phyloP scores from a whole-genome alignment of 805 yeast species.

The Naumovozyma castellii region DNA sequence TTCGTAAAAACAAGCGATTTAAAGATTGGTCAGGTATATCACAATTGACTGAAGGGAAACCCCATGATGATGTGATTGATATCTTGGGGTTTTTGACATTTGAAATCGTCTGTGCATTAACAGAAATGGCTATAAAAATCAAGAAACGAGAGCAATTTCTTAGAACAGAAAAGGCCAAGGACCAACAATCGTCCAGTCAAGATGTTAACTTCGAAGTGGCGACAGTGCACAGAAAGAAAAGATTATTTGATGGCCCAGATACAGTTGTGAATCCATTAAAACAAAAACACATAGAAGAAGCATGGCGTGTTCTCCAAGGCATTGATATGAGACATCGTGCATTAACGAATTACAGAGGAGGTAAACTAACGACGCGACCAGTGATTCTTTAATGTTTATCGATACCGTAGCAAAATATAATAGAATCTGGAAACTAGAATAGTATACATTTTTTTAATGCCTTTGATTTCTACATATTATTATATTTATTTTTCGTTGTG shows the following conservation, averaged over 20 bases:
- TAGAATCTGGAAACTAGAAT: too few species aligned
- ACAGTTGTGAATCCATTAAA: slow-evolving; percentile 68
- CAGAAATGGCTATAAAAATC: slow-evolving; percentile 81
- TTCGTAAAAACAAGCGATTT: slow-evolving; percentile 86
- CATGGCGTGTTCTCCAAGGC: slow-evolving; percentile 72
- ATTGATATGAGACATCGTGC: slow-evolving; percentile 51
- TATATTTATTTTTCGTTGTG: too few species aligned
- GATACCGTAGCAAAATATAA: too few species aligned
- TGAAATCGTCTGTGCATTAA: slow-evolving; percentile 89
- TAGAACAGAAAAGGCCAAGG: slow-evolving; percentile 31
- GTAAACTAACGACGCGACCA: slow-evolving; percentile 29
- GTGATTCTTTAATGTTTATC: slow-evolving; percentile 24
- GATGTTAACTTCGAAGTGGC: slow-evolving; percentile 33
- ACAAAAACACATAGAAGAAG: slow-evolving; percentile 78
- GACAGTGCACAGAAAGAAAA: slow-evolving; percentile 40
- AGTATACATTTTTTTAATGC: not conserved
- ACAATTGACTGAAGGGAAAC: slow-evolving; percentile 76
- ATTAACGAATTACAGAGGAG: slow-evolving; percentile 56
- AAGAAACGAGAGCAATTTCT: slow-evolving; percentile 57
- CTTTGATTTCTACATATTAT: too few species aligned
- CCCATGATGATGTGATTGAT: slow-evolving; percentile 94
- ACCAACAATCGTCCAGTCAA: slow-evolving; percentile 24
- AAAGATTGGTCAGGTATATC: slow-evolving; percentile 93
- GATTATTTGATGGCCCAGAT: slow-evolving; percentile 81
- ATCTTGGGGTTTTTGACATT: slow-evolving; percentile 90